Conservation (phyloP, 2,329 filamentous ascomycete species). For the Penicillium sp. region DNA sequence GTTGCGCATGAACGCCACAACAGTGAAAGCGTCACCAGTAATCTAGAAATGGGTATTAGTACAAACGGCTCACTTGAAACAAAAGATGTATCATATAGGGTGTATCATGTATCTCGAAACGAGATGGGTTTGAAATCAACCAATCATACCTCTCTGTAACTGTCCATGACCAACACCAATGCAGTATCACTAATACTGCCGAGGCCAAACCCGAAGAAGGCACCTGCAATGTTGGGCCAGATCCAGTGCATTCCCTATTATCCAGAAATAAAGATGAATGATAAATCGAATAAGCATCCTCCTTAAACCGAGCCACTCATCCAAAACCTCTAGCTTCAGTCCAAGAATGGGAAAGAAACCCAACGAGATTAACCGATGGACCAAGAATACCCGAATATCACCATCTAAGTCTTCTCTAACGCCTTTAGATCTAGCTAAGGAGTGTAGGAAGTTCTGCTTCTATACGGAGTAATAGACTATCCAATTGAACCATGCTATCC, state of each 20-base stretch:
- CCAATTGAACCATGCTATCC: no score
- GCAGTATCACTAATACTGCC: slow-evolving; percentile 40
- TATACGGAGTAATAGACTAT: no score
- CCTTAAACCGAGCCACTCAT: neutral
- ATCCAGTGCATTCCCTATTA: slow-evolving; percentile 48
- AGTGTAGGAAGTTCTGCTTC: no score
- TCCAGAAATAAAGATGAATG: neutral
- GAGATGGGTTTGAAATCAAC: neutral
- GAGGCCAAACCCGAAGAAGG: slow-evolving; percentile 42
- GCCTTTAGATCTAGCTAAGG: no score
- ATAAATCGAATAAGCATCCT: neutral
- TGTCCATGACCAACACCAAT: slow-evolving; percentile 25
- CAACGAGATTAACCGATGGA: neutral
- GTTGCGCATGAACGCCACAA: slow-evolving; percentile 35
- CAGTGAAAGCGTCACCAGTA: slow-evolving; percentile 32
- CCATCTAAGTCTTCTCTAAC: no score
- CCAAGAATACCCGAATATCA: neutral
- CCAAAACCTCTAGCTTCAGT: neutral
- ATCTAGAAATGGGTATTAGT: slow-evolving; percentile 11
- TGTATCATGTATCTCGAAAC: neutral
- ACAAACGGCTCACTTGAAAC: neutral
- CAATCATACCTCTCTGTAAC: slow-evolving; percentile 37
- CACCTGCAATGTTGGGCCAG: slow-evolving; percentile 40
- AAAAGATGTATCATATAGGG: neutral
- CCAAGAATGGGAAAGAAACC: neutral